Evolutionary conservation across 2,329 filamentous ascomycete genomes (phyloP).

Genomic region (Aspergillus tubingensis): DNA sequence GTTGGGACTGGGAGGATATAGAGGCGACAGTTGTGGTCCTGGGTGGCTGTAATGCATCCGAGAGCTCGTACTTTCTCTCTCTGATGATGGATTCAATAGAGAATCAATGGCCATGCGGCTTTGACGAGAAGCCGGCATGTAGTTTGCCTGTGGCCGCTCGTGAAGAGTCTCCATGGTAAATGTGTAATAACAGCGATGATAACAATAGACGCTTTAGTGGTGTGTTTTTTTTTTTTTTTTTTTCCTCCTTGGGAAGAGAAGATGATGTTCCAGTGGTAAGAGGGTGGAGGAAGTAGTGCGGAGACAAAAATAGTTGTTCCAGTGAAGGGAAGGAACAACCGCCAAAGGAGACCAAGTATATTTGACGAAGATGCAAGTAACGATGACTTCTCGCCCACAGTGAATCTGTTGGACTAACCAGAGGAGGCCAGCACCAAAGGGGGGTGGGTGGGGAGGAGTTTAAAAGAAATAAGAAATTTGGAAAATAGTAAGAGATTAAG

Average conservation of each 20-base stretch:
- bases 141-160: slow-evolving; percentile 18
- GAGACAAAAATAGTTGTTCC: background rate
- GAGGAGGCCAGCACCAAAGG: background rate
- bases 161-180: slow-evolving; percentile 17
- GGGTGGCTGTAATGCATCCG: slow-evolving; percentile 21
- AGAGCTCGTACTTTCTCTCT: slow-evolving; percentile 19
- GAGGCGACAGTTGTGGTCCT: slow-evolving; percentile 30
- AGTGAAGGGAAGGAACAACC: background rate
- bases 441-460: background rate
- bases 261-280: background rate
- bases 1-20: slow-evolving; percentile 33
- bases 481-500: background rate
- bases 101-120: slow-evolving; percentile 39
- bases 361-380: background rate
- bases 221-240: no score
- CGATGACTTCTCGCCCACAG: background rate
- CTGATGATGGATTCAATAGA: slow-evolving; percentile 34
- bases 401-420: background rate
- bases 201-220: background rate
- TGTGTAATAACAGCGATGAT: background rate
- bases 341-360: background rate
- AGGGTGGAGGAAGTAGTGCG: background rate
- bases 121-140: slow-evolving; percentile 29
- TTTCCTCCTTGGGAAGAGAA: no score
- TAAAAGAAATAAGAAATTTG: background rate